These are phyloP conservation scores for Vicia sativa DNA, from an alignment of 306 rosid species.

Conservation along the genomic window DNA sequence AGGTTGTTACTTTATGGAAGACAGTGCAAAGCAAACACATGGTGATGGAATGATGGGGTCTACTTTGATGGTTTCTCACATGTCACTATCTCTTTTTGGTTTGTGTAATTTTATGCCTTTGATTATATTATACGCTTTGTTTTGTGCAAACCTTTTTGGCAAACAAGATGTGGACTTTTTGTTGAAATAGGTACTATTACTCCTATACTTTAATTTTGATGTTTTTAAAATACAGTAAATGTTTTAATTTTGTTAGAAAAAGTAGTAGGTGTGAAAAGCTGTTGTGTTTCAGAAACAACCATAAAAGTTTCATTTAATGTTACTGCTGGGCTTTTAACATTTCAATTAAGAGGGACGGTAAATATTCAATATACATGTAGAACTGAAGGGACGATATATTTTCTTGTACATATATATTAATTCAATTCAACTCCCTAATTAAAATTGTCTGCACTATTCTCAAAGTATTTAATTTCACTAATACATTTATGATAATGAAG, in stretches of 20 bases:
- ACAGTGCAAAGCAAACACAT: slow-evolving; percentile 18
- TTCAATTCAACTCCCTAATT: no score
- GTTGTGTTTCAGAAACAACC: slow-evolving; percentile 6
- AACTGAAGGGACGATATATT: no score
- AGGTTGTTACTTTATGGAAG: slow-evolving; percentile 33
- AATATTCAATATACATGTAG: neutral
- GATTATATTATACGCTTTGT: slow-evolving; percentile 3
- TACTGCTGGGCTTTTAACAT: slow-evolving; percentile 15
- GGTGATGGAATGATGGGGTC: slow-evolving; percentile 41
- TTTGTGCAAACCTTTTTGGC: slow-evolving; percentile 28
- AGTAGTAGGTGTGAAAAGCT: neutral
- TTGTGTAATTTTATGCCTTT: slow-evolving; percentile 23
- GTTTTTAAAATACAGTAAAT: no score
- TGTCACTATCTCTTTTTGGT: slow-evolving; percentile 13
- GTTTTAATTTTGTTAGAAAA: slow-evolving; percentile 3
- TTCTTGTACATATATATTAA: no score
- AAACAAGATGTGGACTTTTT: slow-evolving; percentile 38
- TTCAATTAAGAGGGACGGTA: slow-evolving; percentile 10
- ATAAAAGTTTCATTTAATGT: slow-evolving; percentile 31
- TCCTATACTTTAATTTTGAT: no score
- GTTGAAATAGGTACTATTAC: no score
- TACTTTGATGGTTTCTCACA: slow-evolving; percentile 15
- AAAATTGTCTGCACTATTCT: no score
- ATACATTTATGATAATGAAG: no score
- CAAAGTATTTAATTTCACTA: no score